These are phyloP conservation scores for Kuraishia floccosa DNA, from an alignment of 805 yeast species.

Conservation along the genomic window DNA sequence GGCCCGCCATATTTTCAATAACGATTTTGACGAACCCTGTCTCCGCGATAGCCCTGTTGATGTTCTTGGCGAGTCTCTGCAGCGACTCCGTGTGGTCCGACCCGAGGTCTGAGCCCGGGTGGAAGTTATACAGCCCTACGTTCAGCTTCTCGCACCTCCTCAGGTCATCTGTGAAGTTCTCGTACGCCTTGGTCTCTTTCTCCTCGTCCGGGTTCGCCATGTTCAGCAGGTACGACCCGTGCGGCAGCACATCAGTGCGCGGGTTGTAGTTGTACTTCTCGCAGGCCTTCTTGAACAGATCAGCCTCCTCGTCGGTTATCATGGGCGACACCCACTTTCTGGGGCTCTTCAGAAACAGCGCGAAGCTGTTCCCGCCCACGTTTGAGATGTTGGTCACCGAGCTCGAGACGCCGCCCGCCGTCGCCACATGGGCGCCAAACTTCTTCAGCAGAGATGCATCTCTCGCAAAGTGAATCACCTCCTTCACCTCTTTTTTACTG, in stretches of 20 bases:
- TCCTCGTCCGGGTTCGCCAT: conserved; percentile 82
- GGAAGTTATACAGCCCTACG: conserved; percentile 83
- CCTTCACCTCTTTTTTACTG: background rate
- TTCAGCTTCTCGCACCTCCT: conserved; percentile 76
- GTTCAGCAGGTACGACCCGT: conserved; percentile 90
- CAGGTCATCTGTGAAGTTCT: conserved; percentile 76
- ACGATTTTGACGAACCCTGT: conserved; percentile 80
- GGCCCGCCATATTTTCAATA: conserved; percentile 97
- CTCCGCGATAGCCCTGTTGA: conserved; percentile 64
- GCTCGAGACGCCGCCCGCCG: conserved; percentile 54
- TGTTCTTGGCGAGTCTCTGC: conserved; percentile 59
- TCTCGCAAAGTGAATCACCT: conserved; percentile 24
- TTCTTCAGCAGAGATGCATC: conserved; percentile 33
- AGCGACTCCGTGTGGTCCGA: conserved; percentile 56
- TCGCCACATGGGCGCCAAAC: conserved; percentile 86
- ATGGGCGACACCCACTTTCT: conserved; percentile 86
- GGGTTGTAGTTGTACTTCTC: conserved; percentile 57
- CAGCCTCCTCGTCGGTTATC: conserved; percentile 53
- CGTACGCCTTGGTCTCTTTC: conserved; percentile 66
- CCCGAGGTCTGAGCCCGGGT: conserved; percentile 82
- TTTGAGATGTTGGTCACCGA: conserved; percentile 29
- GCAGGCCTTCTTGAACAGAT: conserved; percentile 55
- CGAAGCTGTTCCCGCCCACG: conserved; percentile 71
- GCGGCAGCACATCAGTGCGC: conserved; percentile 75
- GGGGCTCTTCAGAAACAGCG: conserved; percentile 83